These are phyloP conservation scores for Lentithecium fluviatile DNA, from an alignment of 495 filamentous ascomycete species.

Conservation along the genomic window DNA sequence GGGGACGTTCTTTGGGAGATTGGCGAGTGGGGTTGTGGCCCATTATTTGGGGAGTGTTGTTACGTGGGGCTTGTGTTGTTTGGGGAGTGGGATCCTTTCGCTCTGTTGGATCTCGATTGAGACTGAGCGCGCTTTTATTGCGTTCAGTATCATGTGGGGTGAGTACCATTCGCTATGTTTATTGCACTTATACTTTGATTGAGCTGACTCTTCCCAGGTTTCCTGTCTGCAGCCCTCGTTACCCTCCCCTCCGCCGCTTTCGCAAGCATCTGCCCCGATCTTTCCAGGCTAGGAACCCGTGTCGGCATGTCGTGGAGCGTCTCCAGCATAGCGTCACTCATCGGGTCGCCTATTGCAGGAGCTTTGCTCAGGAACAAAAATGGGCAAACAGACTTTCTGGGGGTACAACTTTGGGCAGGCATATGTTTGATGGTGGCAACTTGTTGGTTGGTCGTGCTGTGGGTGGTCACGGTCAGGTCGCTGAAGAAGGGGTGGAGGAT, in stretches of 20 bases:
- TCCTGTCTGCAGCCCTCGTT: conserved; percentile 32
- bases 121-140: conserved; percentile 20
- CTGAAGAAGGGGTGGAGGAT: conserved; percentile 23
- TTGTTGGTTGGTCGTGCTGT: conserved; percentile 24
- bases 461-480: conserved; percentile 13
- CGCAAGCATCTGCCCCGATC: conserved; percentile 30
- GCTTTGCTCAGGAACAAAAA: conserved; percentile 25
- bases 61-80: conserved; percentile 23
- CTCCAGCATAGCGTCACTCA: conserved; percentile 23
- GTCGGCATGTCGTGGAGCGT: conserved; percentile 35
- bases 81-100: conserved; percentile 18
- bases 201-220: conserved; percentile 10
- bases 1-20: conserved; percentile 27
- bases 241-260: conserved; percentile 30
- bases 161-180: background rate
- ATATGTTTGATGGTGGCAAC: conserved; percentile 24
- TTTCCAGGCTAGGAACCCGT: conserved; percentile 28
- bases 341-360: conserved; percentile 33
- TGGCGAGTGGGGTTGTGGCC: conserved; percentile 20
- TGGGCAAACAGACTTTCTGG: conserved; percentile 23
- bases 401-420: conserved; percentile 30
- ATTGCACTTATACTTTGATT: background rate
- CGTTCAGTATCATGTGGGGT: conserved; percentile 34
- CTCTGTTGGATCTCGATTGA: conserved; percentile 31
- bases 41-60: conserved; percentile 29